phyloP scores from a whole-genome alignment of 129 eudicot species.

The Lonicera japonica region DNA sequence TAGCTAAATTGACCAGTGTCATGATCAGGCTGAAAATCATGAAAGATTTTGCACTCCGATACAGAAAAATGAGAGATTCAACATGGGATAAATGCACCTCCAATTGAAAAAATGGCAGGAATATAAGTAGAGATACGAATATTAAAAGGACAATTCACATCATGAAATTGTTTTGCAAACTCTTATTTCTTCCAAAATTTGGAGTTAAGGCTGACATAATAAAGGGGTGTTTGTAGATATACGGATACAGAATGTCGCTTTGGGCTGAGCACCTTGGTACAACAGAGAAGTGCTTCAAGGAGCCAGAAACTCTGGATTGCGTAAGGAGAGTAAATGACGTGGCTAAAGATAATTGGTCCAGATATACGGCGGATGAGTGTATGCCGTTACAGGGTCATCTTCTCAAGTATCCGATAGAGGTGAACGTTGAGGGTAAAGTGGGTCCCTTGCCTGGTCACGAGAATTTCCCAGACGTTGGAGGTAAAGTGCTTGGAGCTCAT shows the following conservation, averaged over 20 bases:
- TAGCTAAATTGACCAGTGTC: too few relatives aligned
- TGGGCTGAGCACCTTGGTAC: slow-evolving; percentile 84
- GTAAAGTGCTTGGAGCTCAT: slow-evolving; percentile 71
- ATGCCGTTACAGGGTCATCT: slow-evolving; percentile 55
- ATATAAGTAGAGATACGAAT: too few relatives aligned
- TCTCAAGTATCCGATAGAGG: slow-evolving; percentile 58
- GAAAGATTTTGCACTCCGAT: too few relatives aligned
- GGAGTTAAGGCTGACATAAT: neutral
- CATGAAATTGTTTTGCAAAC: too few relatives aligned
- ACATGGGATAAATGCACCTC: too few relatives aligned
- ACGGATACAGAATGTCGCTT: slow-evolving; percentile 78
- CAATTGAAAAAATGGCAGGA: too few relatives aligned
- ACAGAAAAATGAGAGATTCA: too few relatives aligned
- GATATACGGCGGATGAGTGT: slow-evolving; percentile 34
- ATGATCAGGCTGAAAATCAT: too few relatives aligned
- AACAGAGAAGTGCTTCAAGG: slow-evolving; percentile 35
- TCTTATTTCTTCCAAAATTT: too few relatives aligned
- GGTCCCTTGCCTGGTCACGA: slow-evolving; percentile 45
- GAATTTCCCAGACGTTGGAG: slow-evolving; percentile 77
- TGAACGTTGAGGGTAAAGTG: slow-evolving; percentile 58
- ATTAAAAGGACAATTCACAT: too few relatives aligned
- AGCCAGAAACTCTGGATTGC: slow-evolving; percentile 53
- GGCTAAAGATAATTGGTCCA: slow-evolving; percentile 55
- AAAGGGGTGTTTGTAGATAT: slow-evolving; percentile 32
- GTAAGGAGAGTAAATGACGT: slow-evolving; percentile 60